Percentiles rank a stretch among this genome's conserved stretches.
Conservation (phyloP, 441 rosid genomes). For the Bocquillonia castaneifolia region DNA sequence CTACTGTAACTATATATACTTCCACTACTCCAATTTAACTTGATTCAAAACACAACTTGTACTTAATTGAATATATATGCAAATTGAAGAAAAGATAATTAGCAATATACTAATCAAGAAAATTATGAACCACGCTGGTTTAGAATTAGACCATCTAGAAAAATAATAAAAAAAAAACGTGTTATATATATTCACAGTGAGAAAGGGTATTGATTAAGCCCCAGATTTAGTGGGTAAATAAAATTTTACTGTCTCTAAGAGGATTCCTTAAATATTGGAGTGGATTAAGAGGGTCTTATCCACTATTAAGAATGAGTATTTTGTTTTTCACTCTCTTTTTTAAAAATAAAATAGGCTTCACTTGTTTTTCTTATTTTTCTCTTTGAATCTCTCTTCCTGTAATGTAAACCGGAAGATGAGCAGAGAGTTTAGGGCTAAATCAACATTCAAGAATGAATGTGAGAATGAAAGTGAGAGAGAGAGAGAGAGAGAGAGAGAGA, state of each 20-base stretch:
- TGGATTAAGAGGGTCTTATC: slow-evolving; percentile 50
- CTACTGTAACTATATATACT: not conserved
- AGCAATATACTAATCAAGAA: too few relatives aligned
- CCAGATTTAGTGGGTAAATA: slow-evolving; percentile 21
- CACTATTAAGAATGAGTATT: slow-evolving; percentile 38
- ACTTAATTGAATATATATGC: too few relatives aligned
- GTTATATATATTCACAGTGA: slow-evolving; percentile 14
- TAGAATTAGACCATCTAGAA: too few relatives aligned
- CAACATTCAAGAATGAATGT: slow-evolving; percentile 39
- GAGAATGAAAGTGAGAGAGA: slow-evolving; percentile 11
- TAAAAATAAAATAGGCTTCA: too few relatives aligned
- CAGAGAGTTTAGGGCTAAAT: slow-evolving; percentile 39
- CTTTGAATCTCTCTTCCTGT: slow-evolving; percentile 29
- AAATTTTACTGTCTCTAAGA: slow-evolving; percentile 10
- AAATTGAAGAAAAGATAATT: too few relatives aligned
- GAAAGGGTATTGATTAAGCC: slow-evolving; percentile 22
- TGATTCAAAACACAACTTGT: too few relatives aligned
- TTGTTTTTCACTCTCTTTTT: not conserved
- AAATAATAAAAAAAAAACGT: slow-evolving; percentile 19
- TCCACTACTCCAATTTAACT: too few relatives aligned
- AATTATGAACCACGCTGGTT: too few relatives aligned
- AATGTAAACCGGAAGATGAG: slow-evolving; percentile 42
- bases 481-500: slow-evolving; percentile 13
- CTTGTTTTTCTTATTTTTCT: not conserved
- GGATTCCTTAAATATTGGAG: slow-evolving; percentile 30